A percentile compares a stretch with the other conserved stretches of the same genome.
Evolutionary conservation across 169 alveolate genomes (phyloP).

Genomic region (Plasmodium coatneyi): DNA sequence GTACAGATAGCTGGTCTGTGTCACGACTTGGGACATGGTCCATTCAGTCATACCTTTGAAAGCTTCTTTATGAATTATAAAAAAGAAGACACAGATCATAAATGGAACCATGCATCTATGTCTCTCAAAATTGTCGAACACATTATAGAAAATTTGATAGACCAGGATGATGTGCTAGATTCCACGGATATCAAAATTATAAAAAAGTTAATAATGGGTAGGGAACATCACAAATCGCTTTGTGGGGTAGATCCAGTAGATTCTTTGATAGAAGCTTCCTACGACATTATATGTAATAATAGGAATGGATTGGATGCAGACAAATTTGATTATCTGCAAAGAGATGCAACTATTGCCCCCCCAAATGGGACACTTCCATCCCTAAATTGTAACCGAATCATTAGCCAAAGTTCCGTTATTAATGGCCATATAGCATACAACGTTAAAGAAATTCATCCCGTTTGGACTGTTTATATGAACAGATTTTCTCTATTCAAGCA

Average conservation of each 20-base stretch:
- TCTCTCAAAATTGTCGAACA: conserved; percentile 81
- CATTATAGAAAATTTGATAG: conserved; percentile 64
- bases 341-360: conserved; percentile 91
- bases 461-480: conserved; percentile 83
- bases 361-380: conserved; percentile 74
- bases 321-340: conserved; percentile 90
- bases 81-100: conserved; percentile 29
- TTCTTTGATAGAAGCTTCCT: conserved; percentile 85
- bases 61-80: conserved; percentile 66
- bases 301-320: conserved; percentile 93
- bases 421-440: conserved; percentile 80
- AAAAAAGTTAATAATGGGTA: conserved; percentile 47
- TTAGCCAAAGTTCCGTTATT: conserved; percentile 76
- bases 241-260: conserved; percentile 77
- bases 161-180: conserved; percentile 69
- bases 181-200: conserved; percentile 60
- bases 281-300: conserved; percentile 91
- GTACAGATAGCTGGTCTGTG: conserved; percentile 92
- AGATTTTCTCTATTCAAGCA: conserved; percentile 84
- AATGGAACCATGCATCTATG: conserved; percentile 85
- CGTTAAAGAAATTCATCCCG: conserved; percentile 81
- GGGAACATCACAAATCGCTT: conserved; percentile 9
- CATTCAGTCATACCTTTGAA: conserved; percentile 92
- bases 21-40: conserved; percentile 95
- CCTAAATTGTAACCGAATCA: conserved; percentile 65